These are phyloP conservation scores for Yamadazyma taylorii DNA, from an alignment of 1,139 yeast genomes.

Conservation along the genomic window DNA sequence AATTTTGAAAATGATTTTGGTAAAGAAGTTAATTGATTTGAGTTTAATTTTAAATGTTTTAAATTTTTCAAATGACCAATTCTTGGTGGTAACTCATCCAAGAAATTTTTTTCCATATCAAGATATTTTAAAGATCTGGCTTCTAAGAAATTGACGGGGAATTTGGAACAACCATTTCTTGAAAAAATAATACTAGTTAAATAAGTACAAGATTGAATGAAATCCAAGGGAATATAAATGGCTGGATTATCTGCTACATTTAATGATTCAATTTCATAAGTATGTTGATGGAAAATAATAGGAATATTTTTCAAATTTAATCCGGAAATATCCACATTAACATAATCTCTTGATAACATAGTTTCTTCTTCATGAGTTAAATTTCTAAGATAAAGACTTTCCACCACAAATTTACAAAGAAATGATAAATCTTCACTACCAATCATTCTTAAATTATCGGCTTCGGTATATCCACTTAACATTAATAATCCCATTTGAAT, in stretches of 20 bases:
- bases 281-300: conserved; percentile 75
- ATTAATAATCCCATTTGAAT: conserved; percentile 74
- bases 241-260: conserved; percentile 90
- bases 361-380: conserved; percentile 69
- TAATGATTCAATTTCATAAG: conserved; percentile 76
- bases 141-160: conserved; percentile 72
- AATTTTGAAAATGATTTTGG: conserved; percentile 65
- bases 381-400: conserved; percentile 67
- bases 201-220: conserved; percentile 79
- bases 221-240: conserved; percentile 78
- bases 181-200: conserved; percentile 67
- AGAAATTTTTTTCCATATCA: conserved; percentile 77
- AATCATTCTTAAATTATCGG: conserved; percentile 72
- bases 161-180: conserved; percentile 68
- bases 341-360: conserved; percentile 61
- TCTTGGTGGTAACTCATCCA: conserved; percentile 60
- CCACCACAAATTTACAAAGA: conserved; percentile 80
- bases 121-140: conserved; percentile 68
- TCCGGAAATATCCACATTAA: conserved; percentile 72
- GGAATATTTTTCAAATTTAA: conserved; percentile 84
- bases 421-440: conserved; percentile 89
- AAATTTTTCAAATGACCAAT: conserved; percentile 55
- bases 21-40: conserved; percentile 67
- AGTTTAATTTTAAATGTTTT: conserved; percentile 60
- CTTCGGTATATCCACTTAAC: conserved; percentile 76